These are phyloP conservation scores for Chalciporus sp. DNA, from an alignment of 1,284 basidiomycete genomes.

Conservation along the genomic window DNA sequence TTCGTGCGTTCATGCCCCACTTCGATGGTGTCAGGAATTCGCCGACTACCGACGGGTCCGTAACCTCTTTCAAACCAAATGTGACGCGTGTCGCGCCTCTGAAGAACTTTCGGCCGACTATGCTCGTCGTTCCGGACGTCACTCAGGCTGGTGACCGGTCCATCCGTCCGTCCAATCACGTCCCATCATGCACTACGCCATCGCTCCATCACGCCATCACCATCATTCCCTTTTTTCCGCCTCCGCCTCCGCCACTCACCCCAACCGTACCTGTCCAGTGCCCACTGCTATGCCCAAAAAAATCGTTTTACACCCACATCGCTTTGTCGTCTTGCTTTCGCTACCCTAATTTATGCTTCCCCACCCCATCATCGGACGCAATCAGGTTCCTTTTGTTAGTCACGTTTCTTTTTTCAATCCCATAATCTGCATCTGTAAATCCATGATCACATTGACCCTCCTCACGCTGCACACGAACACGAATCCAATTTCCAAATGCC, in stretches of 20 bases:
- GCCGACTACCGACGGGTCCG: slow-evolving; percentile 45
- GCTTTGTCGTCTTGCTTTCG: slow-evolving; percentile 9
- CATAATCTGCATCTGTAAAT: background rate
- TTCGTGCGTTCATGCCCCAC: background rate
- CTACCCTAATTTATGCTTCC: slow-evolving; percentile 15
- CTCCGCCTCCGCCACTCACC: background rate
- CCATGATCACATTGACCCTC: background rate
- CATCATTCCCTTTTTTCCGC: background rate
- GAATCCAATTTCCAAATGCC: no score
- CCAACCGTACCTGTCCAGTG: background rate
- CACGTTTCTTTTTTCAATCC: background rate
- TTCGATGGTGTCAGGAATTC: slow-evolving; percentile 34
- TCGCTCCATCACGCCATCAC: background rate
- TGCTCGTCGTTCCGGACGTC: slow-evolving; percentile 20
- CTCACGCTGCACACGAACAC: no score
- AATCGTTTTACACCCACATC: background rate
- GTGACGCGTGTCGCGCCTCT: slow-evolving; percentile 45
- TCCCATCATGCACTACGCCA: no score
- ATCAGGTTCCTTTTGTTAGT: background rate
- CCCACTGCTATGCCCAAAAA: slow-evolving; percentile 8
- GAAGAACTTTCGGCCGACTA: slow-evolving; percentile 32
- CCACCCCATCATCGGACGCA: slow-evolving; percentile 8
- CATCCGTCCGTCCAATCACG: no score
- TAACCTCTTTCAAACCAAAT: slow-evolving; percentile 53
- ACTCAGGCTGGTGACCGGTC: slow-evolving; percentile 12